Evolutionary conservation across 768 basidiomycete genomes (phyloP).

Genomic region (Phanerochaete carnosa): DNA sequence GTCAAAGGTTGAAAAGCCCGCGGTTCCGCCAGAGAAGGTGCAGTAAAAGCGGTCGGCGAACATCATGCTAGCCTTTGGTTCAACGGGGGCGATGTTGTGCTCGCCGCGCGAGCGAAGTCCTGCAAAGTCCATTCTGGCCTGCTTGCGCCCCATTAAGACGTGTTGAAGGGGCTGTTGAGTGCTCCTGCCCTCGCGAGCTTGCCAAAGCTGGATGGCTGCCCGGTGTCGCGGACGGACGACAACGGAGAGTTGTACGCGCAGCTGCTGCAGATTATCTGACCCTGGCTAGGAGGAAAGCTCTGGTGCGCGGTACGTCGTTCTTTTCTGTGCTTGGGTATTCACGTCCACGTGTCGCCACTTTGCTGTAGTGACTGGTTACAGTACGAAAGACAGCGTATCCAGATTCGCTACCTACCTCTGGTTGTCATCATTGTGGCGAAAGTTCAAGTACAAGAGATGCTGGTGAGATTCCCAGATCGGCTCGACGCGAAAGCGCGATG

Average conservation of each 20-base stretch:
- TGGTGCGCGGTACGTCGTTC: not conserved
- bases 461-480: too few species aligned
- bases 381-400: too few species aligned
- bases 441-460: too few species aligned
- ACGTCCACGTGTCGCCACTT: too few species aligned
- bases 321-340: too few species aligned
- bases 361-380: too few species aligned
- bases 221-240: not conserved
- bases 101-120: not conserved
- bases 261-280: not conserved
- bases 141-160: not conserved
- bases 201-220: not conserved
- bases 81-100: slow-evolving; percentile 1
- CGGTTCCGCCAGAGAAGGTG: not conserved
- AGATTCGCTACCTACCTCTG: too few species aligned
- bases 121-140: not conserved
- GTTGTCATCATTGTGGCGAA: too few species aligned
- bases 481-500: too few species aligned
- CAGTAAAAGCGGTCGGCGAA: not conserved
- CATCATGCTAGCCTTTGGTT: not conserved
- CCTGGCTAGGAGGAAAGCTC: too few species aligned
- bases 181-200: not conserved
- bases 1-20: too few species aligned
- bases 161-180: not conserved
- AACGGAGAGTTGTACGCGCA: not conserved